Conservation (phyloP, 2,329 filamentous ascomycete species). For the Pseudocercospora eumusae region DNA sequence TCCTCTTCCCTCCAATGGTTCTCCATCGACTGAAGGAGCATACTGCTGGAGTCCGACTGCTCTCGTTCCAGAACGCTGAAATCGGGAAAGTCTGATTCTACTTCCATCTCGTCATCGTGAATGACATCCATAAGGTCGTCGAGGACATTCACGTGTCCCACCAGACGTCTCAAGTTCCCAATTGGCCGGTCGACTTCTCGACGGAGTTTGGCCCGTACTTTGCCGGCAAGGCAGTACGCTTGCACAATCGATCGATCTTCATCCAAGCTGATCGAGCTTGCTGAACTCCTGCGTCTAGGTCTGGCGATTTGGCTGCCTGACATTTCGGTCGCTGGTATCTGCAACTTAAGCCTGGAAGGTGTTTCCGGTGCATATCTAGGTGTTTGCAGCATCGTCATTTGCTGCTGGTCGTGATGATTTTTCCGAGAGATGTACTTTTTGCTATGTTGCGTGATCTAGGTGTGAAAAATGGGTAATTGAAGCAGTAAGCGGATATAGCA, state of each 20-base stretch:
- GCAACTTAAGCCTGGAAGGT: background rate
- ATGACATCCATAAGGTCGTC: background rate
- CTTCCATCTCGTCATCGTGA: background rate
- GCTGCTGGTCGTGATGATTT: background rate
- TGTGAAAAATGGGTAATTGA: background rate
- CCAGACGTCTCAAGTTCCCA: background rate
- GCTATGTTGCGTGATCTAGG: background rate
- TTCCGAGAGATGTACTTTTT: background rate
- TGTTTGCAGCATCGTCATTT: background rate
- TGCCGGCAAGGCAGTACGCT: background rate
- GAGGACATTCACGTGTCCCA: background rate
- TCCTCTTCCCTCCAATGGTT: background rate
- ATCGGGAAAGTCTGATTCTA: background rate
- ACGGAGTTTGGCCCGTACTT: background rate
- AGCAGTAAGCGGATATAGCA: background rate
- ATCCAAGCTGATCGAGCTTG: background rate
- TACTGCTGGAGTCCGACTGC: slow-evolving; percentile 2
- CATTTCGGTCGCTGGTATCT: background rate
- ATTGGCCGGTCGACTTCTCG: background rate
- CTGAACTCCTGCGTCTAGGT: background rate
- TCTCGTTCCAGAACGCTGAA: slow-evolving; percentile 8
- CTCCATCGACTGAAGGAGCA: background rate
- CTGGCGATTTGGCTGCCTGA: background rate
- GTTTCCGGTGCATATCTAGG: background rate
- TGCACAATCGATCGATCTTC: slow-evolving; percentile 1